Conservation (phyloP, 2,329 filamentous ascomycete genomes). For the Taxawa tesnikishii region DNA sequence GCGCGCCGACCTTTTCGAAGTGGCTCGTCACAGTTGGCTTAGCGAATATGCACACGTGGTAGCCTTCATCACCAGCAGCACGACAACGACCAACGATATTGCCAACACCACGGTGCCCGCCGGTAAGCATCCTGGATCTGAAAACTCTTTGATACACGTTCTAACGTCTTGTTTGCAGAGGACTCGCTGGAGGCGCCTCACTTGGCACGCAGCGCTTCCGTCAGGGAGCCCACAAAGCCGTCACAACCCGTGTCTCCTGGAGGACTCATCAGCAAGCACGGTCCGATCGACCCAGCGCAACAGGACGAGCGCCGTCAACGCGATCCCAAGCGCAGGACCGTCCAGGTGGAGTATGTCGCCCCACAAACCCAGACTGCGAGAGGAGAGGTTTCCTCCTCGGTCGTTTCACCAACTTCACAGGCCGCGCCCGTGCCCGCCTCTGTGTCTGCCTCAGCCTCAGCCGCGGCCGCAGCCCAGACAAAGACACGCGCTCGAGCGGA, state of each 20-base stretch:
- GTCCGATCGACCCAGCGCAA: conserved; percentile 57
- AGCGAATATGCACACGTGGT: conserved; percentile 96
- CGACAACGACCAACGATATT: conserved; percentile 75
- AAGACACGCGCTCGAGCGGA: conserved; percentile 43
- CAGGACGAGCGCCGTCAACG: conserved; percentile 55
- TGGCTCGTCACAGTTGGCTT: conserved; percentile 94
- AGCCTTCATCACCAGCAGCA: conserved; percentile 91
- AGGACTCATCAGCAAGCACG: conserved; percentile 61
- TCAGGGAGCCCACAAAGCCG: conserved; percentile 71
- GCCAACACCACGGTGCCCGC: conserved; percentile 59
- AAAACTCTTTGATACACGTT: background rate
- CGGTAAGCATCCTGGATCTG: conserved; percentile 28
- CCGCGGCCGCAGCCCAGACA: conserved; percentile 6
- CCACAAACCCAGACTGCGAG: conserved; percentile 76
- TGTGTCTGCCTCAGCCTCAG: conserved; percentile 13
- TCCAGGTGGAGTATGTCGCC: conserved; percentile 95
- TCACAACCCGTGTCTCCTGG: conserved; percentile 34
- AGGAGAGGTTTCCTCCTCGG: conserved; percentile 37
- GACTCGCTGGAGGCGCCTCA: conserved; percentile 46
- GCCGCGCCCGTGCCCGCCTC: conserved; percentile 13
- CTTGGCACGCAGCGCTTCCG: conserved; percentile 79
- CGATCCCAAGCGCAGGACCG: conserved; percentile 83
- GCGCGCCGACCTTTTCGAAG: conserved; percentile 91
- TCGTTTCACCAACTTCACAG: conserved; percentile 16
- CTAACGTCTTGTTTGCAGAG: conserved; percentile 23